These are phyloP conservation scores for Mycena chlorophos DNA, from an alignment of 768 basidiomycete genomes.

Conservation along the genomic window DNA sequence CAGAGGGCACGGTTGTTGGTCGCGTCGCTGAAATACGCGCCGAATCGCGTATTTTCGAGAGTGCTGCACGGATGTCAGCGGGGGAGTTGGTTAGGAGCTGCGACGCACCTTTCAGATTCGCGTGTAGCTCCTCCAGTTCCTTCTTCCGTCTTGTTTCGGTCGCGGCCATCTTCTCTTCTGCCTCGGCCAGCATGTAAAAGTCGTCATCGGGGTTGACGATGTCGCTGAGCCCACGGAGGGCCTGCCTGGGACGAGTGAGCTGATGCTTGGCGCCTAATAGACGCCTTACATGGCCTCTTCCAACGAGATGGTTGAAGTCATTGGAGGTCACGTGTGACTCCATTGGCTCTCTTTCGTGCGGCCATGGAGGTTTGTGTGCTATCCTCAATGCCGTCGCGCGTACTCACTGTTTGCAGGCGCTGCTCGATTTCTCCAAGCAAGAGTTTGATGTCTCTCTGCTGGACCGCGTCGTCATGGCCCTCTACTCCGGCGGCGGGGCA, in stretches of 20 bases:
- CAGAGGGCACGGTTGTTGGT: constrained; percentile 68
- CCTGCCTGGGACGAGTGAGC: constrained; percentile 46
- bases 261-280: background rate
- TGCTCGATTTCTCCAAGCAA: constrained; percentile 91
- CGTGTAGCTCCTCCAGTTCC: constrained; percentile 67
- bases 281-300: constrained; percentile 47
- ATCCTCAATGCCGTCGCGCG: constrained; percentile 7
- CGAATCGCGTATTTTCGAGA: constrained; percentile 63
- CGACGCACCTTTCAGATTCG: constrained; percentile 59
- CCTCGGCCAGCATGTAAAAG: constrained; percentile 70
- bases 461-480: constrained; percentile 91
- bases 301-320: constrained; percentile 45
- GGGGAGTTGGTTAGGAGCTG: background rate
- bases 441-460: constrained; percentile 92
- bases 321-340: background rate
- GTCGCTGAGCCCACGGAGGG: constrained; percentile 66
- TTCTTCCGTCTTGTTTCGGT: constrained; percentile 60
- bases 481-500: constrained; percentile 81
- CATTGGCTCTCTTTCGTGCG: constrained; percentile 15
- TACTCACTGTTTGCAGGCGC: constrained; percentile 50
- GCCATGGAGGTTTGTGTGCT: constrained; percentile 54
- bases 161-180: constrained; percentile 66
- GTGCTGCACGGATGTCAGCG: constrained; percentile 41
- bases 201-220: constrained; percentile 82
- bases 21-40: constrained; percentile 71